Evolutionary conservation across 768 basidiomycete species (phyloP).

Genomic region (Kwoniella sp.): DNA sequence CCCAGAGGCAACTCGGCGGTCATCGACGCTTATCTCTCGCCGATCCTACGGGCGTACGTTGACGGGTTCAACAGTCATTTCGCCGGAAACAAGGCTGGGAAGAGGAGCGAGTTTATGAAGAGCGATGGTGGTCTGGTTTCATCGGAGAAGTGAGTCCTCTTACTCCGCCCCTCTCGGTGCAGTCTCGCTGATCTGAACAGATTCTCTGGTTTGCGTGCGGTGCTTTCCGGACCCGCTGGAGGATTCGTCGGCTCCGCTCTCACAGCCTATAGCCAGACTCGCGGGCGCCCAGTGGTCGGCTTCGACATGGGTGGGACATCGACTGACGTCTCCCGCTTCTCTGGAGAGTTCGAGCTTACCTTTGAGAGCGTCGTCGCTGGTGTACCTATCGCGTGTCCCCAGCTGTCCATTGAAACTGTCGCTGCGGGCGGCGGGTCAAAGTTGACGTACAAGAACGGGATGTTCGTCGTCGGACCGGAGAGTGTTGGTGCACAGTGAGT

Average conservation of each 20-base stretch:
- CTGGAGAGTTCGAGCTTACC: conserved; percentile 83
- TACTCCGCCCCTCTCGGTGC: neutral
- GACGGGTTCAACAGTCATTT: conserved; percentile 35
- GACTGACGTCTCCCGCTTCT: conserved; percentile 85
- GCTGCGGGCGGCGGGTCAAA: conserved; percentile 78
- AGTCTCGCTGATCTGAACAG: conserved; percentile 51
- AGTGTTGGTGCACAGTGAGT: conserved; percentile 31
- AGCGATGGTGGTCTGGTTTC: conserved; percentile 60
- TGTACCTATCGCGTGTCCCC: conserved; percentile 36
- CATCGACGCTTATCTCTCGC: conserved; percentile 44
- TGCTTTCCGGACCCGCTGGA: conserved; percentile 81
- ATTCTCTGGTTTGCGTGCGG: conserved; percentile 90
- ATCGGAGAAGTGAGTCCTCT: conserved; percentile 25
- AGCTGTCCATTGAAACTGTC: conserved; percentile 38
- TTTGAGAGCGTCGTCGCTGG: conserved; percentile 41
- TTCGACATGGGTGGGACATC: conserved; percentile 65
- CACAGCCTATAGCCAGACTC: conserved; percentile 75
- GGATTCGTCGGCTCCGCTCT: conserved; percentile 93
- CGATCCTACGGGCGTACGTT: conserved; percentile 32
- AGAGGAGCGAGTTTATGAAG: conserved; percentile 67
- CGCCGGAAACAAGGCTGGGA: conserved; percentile 26
- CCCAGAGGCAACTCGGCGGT: conserved; percentile 35
- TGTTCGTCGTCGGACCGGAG: conserved; percentile 89
- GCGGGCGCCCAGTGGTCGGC: conserved; percentile 76
- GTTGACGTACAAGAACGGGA: conserved; percentile 78